Evolutionary conservation across 306 rosid species (phyloP), one percentile per base, ranked within the genome.

Genomic region (Elaeagnus macrophylla): DNA sequence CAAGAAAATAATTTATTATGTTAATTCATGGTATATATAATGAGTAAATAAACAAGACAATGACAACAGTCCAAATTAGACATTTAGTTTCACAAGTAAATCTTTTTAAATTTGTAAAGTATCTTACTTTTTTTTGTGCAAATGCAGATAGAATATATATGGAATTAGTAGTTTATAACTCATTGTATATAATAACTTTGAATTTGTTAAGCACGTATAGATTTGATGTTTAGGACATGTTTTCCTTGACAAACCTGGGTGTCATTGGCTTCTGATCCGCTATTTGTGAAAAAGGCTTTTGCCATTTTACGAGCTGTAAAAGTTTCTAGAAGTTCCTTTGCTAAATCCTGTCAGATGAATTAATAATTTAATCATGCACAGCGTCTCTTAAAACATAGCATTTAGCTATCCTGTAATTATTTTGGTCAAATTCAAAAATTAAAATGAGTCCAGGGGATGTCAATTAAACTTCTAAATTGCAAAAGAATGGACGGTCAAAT

Each of bases 181-280:
- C n/a, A n/a, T n/a, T n/a, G n/a, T n/a, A n/a, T n/a, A n/a, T n/a
- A n/a, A n/a, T n/a, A n/a, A n/a, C n/a, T n/a, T n/a, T n/a, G n/a
- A n/a, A n/a, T n/a, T n/a, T n/a, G n/a, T n/a, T n/a, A n/a, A n/a
- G n/a, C n/a, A n/a, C n/a, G n/a, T n/a, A n/a, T n/a, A n/a, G n/a
- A n/a, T n/a, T n/a, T n/a, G n/a, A n/a, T n/a, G n/a, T n/a, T n/a
- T n/a, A n/a, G n/a, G n/a, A n/a, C n/a, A n/a, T n/a, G n/a, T n/a
- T n/a, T n/a, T n/a, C n/a, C n/a, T n/a, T n/a, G 59, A 44, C 58
- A 48, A 55, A 91, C 97, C 96, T 93, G 99, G 64, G 99, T 72
- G 67, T 93, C 99, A 64, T 93, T 93, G 72, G 99, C 95, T 75
- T 93, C 99, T 32, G 99, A 93, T 54, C 99, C 96, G 58, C 96